Evolutionary conservation across 108 stramenopile species (phyloP).

Genomic region (Stephanodiscus minutulus): DNA sequence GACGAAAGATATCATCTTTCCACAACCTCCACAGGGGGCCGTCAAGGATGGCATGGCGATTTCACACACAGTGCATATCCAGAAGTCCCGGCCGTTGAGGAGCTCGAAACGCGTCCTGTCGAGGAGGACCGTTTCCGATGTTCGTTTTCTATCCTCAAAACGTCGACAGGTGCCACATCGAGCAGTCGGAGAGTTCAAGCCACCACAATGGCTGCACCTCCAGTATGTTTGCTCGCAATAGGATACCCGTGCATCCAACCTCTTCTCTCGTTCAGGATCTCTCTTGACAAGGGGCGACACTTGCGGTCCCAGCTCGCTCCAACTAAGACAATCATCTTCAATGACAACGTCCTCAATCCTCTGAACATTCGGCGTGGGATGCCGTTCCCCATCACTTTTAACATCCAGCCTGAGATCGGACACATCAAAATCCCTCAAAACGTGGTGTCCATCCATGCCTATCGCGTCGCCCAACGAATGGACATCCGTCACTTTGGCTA

Average conservation of each 20-base stretch:
- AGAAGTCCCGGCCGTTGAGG: slow-evolving; percentile 39
- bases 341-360: background rate
- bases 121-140: slow-evolving; percentile 18
- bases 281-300: background rate
- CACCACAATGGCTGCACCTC: slow-evolving; percentile 13
- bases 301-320: background rate
- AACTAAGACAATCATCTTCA: slow-evolving; percentile 1
- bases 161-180: slow-evolving; percentile 10
- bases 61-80: slow-evolving; percentile 42
- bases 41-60: slow-evolving; percentile 29
- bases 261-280: background rate
- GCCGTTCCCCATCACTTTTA: background rate
- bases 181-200: slow-evolving; percentile 8
- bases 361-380: background rate
- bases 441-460: slow-evolving; percentile 3
- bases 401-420: background rate
- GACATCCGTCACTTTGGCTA: slow-evolving; percentile 19
- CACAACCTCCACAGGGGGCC: slow-evolving; percentile 23
- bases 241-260: background rate
- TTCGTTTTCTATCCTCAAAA: background rate
- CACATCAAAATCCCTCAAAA: slow-evolving; percentile 1
- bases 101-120: slow-evolving; percentile 31
- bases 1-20: slow-evolving; percentile 19
- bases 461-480: slow-evolving; percentile 6
- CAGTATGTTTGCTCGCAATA: slow-evolving; percentile 8